phyloP scores from a whole-genome alignment of 2,329 filamentous ascomycete species.

The Sclerotinia sclerotiorum region DNA sequence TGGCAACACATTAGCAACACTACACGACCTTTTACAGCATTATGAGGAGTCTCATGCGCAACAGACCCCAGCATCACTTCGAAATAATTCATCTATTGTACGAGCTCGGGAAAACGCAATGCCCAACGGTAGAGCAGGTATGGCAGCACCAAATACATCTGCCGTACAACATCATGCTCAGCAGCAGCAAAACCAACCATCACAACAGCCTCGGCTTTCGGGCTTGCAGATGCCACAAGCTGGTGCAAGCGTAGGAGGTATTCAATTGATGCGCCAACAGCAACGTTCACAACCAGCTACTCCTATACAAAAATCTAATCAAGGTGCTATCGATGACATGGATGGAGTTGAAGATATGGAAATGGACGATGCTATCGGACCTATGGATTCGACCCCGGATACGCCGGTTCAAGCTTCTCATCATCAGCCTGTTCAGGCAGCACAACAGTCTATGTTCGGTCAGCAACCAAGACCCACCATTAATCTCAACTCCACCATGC shows the following conservation, averaged over 20 bases:
- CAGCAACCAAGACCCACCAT: slow-evolving; percentile 68
- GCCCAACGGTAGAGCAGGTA: slow-evolving; percentile 50
- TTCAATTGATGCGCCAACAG: slow-evolving; percentile 41
- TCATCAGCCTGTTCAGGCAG: slow-evolving; percentile 66
- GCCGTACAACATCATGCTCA: slow-evolving; percentile 53
- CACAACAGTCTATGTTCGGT: slow-evolving; percentile 63
- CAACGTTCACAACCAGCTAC: slow-evolving; percentile 40
- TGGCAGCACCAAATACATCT: slow-evolving; percentile 37
- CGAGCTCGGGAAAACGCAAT: slow-evolving; percentile 46
- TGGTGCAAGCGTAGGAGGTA: slow-evolving; percentile 38
- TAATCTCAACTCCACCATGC: slow-evolving; percentile 68
- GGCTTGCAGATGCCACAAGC: slow-evolving; percentile 38
- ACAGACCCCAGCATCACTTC: slow-evolving; percentile 54
- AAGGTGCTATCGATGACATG: slow-evolving; percentile 58
- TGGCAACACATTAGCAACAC: slow-evolving; percentile 80
- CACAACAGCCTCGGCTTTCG: slow-evolving; percentile 31
- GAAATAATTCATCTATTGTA: slow-evolving; percentile 41
- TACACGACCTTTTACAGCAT: slow-evolving; percentile 93
- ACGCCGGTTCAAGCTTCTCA: slow-evolving; percentile 35
- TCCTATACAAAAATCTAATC: slow-evolving; percentile 36
- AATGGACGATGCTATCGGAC: slow-evolving; percentile 78
- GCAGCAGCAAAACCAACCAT: slow-evolving; percentile 37
- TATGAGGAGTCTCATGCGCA: slow-evolving; percentile 94
- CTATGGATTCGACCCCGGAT: slow-evolving; percentile 62
- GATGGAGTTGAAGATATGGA: slow-evolving; percentile 94